phyloP scores from a whole-genome alignment of 1,284 basidiomycete species.

The Ustilago hordei region DNA sequence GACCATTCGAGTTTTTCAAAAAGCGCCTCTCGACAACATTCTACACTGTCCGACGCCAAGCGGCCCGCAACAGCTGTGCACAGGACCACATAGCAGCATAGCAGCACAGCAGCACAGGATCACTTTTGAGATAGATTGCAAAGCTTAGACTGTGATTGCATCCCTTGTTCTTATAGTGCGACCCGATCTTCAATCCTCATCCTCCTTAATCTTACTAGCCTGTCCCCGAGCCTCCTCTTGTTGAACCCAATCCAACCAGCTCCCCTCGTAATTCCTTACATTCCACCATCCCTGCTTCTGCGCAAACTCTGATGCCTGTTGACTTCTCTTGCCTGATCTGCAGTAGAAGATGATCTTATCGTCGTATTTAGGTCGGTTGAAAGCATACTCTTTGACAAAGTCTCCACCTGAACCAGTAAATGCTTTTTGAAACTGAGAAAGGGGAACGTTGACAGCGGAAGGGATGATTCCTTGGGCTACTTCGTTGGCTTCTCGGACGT shows the following conservation, averaged over 20 bases:
- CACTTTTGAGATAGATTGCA: no score
- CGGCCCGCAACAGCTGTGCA: no score
- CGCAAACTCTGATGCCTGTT: constrained; percentile 85
- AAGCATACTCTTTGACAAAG: constrained; percentile 76
- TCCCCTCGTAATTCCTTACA: constrained; percentile 87
- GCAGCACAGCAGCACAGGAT: no score
- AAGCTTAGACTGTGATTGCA: not conserved
- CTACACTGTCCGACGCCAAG: no score
- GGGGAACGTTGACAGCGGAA: constrained; percentile 90
- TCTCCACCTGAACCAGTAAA: constrained; percentile 72
- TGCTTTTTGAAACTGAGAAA: constrained; percentile 81
- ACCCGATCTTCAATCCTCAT: constrained; percentile 56
- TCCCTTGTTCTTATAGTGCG: not conserved
- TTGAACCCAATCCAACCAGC: constrained; percentile 90
- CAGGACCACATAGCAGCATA: no score
- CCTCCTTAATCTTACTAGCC: constrained; percentile 61
- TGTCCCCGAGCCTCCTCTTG: constrained; percentile 70
- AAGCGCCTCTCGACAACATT: no score
- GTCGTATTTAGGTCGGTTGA: constrained; percentile 80
- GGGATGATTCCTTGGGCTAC: constrained; percentile 94
- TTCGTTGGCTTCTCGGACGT: constrained; percentile 94
- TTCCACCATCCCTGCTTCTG: constrained; percentile 85
- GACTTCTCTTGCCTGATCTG: constrained; percentile 86
- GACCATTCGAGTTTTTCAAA: no score
- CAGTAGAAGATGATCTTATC: constrained; percentile 95